These are phyloP conservation scores for Sphaceloma murrayae DNA, from an alignment of 2,329 filamentous ascomycete species.

Conservation along the genomic window DNA sequence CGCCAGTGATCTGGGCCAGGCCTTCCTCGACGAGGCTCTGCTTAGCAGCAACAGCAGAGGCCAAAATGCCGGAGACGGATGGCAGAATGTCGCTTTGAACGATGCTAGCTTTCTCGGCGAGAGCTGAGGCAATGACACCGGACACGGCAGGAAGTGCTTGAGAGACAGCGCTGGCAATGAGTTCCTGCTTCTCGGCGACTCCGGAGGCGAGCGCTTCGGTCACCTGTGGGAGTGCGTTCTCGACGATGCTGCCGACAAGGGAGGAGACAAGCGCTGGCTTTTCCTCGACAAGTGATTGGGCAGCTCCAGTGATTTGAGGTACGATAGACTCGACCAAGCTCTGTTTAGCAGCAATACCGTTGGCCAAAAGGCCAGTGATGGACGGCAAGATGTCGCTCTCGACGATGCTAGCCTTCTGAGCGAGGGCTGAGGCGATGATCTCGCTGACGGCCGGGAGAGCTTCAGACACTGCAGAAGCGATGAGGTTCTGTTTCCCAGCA, in stretches of 20 bases:
- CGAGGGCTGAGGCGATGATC: background rate
- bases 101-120: no score
- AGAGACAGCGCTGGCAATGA: conserved; percentile 1
- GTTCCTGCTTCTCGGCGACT: background rate
- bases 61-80: no score
- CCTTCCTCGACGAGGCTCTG: background rate
- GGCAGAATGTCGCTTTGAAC: no score
- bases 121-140: background rate
- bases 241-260: background rate
- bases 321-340: background rate
- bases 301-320: background rate
- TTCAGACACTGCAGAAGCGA: no score
- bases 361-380: no score
- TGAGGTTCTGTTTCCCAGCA: no score
- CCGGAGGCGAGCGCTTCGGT: background rate
- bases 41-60: background rate
- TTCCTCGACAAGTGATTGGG: background rate
- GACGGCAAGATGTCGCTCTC: no score
- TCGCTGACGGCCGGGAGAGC: no score
- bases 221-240: background rate
- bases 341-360: background rate
- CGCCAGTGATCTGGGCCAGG: no score
- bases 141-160: conserved; percentile 7
- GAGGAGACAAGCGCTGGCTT: background rate
- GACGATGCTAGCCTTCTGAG: no score